Evolutionary conservation across 2,329 filamentous ascomycete genomes (phyloP).

Genomic region (Sporothrix variecibatus): DNA sequence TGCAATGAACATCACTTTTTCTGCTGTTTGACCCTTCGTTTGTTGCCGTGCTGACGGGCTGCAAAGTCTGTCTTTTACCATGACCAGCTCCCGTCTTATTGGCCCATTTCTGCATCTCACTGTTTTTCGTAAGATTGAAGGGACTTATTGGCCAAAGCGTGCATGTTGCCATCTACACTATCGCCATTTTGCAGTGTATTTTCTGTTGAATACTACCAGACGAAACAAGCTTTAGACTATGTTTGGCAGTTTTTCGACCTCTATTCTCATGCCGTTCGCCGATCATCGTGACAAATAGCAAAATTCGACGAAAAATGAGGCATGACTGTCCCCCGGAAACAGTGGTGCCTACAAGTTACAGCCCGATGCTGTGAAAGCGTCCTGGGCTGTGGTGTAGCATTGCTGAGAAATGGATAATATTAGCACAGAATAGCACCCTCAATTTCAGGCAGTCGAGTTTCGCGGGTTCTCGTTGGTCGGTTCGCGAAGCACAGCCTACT

Average conservation of each 20-base stretch:
- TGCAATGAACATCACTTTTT: neutral
- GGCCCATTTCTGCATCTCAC: neutral
- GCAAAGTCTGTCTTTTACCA: neutral
- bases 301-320: neutral
- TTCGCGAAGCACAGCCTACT: slow-evolving; percentile 6
- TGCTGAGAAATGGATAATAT: neutral
- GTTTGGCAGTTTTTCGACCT: neutral
- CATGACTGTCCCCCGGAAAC: neutral
- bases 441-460: slow-evolving; percentile 11
- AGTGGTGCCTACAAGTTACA: slow-evolving; percentile 1
- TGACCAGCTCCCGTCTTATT: neutral
- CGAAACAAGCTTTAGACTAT: neutral
- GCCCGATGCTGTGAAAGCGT: neutral
- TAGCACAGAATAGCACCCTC: neutral
- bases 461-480: neutral
- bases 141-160: neutral
- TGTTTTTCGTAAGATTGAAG: neutral
- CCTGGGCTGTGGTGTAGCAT: neutral
- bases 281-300: neutral
- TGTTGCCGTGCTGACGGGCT: neutral
- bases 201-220: neutral
- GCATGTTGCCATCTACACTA: neutral
- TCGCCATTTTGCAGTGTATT: neutral
- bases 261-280: neutral
- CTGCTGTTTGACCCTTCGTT: neutral